Percentiles rank a stretch among this genome's conserved stretches.
These are phyloP conservation scores for Candida hispaniensis DNA, from an alignment of 805 yeast species.

Conservation along the genomic window DNA sequence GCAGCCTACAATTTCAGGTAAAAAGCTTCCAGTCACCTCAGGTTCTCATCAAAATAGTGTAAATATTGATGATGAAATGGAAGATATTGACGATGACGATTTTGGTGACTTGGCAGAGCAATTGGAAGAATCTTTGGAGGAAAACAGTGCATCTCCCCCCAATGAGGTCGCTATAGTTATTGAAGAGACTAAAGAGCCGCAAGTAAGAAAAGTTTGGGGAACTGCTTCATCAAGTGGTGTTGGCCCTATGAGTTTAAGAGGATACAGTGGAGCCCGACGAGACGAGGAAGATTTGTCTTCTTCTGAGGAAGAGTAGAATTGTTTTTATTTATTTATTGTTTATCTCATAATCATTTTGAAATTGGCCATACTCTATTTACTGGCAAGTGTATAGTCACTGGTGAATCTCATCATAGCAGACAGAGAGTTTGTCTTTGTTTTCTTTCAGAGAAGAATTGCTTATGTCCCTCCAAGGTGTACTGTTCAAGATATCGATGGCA, in stretches of 20 bases:
- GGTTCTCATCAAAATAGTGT: too few species aligned
- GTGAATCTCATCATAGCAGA: too few species aligned
- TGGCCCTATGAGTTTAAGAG: conserved; percentile 12
- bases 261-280: conserved; percentile 4
- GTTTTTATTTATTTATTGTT: conserved; percentile 1
- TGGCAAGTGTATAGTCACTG: too few species aligned
- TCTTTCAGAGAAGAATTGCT: too few species aligned
- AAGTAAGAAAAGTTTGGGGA: conserved; percentile 4
- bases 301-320: conserved; percentile 7
- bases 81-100: conserved; percentile 4
- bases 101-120: conserved; percentile 13
- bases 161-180: conserved; percentile 10
- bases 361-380: too few species aligned
- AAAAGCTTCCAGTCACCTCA: too few species aligned
- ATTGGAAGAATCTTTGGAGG: conserved; percentile 14
- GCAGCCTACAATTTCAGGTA: too few species aligned
- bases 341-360: too few species aligned
- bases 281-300: conserved; percentile 11
- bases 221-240: conserved; percentile 1
- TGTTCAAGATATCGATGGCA: too few species aligned
- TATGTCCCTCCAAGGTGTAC: too few species aligned
- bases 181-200: conserved; percentile 5
- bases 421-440: too few species aligned
- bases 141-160: conserved; percentile 4
- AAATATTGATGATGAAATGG: conserved; percentile 3